Conservation (phyloP, 1,284 basidiomycete genomes). For the Coniferiporia weirii region DNA sequence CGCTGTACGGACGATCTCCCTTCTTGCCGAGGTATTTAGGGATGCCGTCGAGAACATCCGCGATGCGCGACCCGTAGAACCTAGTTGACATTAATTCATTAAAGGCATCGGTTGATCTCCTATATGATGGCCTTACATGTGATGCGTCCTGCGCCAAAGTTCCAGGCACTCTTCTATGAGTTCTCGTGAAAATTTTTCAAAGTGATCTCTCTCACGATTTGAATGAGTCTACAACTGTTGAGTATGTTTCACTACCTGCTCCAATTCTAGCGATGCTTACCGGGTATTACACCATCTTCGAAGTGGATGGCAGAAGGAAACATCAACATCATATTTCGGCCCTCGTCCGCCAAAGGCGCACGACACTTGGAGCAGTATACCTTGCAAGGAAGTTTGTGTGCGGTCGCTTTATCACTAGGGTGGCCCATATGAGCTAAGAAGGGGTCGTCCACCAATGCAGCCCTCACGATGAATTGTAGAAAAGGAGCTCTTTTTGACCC, state of each 20-base stretch:
- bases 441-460: not conserved
- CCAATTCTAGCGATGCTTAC: not conserved
- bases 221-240: not conserved
- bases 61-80: conserved; percentile 12
- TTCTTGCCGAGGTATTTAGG: conserved; percentile 15
- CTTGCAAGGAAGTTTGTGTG: conserved; percentile 12
- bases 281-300: not conserved
- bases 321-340: conserved; percentile 16
- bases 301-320: conserved; percentile 13
- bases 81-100: not conserved
- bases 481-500: conserved; percentile 6
- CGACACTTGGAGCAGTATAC: conserved; percentile 10
- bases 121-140: conserved; percentile 3
- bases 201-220: conserved; percentile 4
- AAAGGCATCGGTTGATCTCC: not conserved
- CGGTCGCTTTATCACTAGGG: not conserved
- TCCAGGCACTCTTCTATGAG: not conserved
- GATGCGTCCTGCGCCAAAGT: conserved; percentile 2
- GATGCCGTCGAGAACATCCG: conserved; percentile 8
- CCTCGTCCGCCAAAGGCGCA: conserved; percentile 12
- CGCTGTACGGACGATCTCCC: not conserved
- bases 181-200: not conserved
- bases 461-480: conserved; percentile 3
- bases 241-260: not conserved
- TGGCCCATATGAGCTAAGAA: too few species aligned